These are phyloP conservation scores for Linnemannia exigua DNA, from an alignment of 192 early-diverging fungal species.

Conservation along the genomic window DNA sequence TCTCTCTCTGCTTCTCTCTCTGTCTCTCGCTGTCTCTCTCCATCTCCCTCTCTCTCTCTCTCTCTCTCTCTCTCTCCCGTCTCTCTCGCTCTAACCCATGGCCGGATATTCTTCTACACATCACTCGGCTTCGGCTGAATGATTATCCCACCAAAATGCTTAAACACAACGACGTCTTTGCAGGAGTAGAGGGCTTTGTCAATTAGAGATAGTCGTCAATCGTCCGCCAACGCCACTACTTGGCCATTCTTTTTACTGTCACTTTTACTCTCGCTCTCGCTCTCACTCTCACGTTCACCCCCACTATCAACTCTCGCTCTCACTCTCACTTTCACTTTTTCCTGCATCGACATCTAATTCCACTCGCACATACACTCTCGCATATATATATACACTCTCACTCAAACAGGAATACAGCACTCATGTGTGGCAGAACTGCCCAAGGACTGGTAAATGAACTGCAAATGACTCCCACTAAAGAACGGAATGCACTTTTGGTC, in stretches of 20 bases:
- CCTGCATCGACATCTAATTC: not conserved
- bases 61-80: too few relatives aligned
- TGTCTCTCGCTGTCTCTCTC: too few relatives aligned
- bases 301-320: not conserved
- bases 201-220: not conserved
- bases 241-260: not conserved
- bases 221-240: not conserved
- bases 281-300: not conserved
- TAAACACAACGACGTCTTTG: not conserved
- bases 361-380: not conserved
- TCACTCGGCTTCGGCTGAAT: not conserved
- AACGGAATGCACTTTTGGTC: too few relatives aligned
- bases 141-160: not conserved
- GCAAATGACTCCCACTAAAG: too few relatives aligned
- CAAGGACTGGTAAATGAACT: slow-evolving; percentile 44
- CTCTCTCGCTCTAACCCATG: too few relatives aligned
- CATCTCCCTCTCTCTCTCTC: too few relatives aligned
- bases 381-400: not conserved
- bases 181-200: not conserved
- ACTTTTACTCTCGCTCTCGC: not conserved
- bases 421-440: slow-evolving; percentile 53
- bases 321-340: not conserved
- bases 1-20: too few relatives aligned
- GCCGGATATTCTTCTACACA: too few relatives aligned
- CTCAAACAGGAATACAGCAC: not conserved